A percentile compares a stretch with the other conserved stretches of the same genome.
Conservation (phyloP, 345 rosid genomes). For the Arabidopsis thaliana region DNA sequence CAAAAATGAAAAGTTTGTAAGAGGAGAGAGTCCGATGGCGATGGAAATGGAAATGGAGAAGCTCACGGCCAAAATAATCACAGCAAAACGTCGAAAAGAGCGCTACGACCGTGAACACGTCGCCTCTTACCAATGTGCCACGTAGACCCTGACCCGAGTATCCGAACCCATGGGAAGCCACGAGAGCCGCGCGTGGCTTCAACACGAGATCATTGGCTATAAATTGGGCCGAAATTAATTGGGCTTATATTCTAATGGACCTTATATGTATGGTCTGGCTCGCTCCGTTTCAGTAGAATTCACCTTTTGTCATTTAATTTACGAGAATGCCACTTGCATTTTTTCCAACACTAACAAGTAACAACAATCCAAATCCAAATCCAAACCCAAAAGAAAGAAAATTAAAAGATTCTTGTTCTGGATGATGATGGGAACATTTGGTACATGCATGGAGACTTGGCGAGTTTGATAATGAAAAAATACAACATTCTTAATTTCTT, state of each 20-base stretch:
- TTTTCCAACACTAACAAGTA: too few relatives aligned
- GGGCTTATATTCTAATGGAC: not conserved
- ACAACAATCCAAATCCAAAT: too few relatives aligned
- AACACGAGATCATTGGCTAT: not conserved
- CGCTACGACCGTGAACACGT: slow-evolving; percentile 38
- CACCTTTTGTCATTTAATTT: too few relatives aligned
- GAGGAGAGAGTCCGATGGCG: slow-evolving; percentile 33
- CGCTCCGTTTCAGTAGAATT: too few relatives aligned
- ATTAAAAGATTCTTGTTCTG: too few relatives aligned
- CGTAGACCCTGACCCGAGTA: slow-evolving; percentile 39
- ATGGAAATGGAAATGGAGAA: slow-evolving; percentile 26
- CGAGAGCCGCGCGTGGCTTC: slow-evolving; percentile 21
- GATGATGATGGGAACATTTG: too few relatives aligned
- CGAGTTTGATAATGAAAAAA: too few relatives aligned
- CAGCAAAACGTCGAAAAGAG: slow-evolving; percentile 31
- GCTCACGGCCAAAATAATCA: slow-evolving; percentile 5
- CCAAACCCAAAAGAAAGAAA: too few relatives aligned
- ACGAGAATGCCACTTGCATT: too few relatives aligned
- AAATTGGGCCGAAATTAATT: not conserved
- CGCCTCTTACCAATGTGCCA: slow-evolving; percentile 18
- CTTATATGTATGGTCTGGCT: too few relatives aligned
- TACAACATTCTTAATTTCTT: too few relatives aligned
- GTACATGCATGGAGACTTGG: too few relatives aligned
- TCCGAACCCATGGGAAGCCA: slow-evolving; percentile 24
- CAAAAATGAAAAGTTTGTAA: not conserved